A percentile compares a stretch with the other conserved stretches of the same genome.
Evolutionary conservation across 345 rosid genomes (phyloP).

Genomic region (Barbarea vulgaris): DNA sequence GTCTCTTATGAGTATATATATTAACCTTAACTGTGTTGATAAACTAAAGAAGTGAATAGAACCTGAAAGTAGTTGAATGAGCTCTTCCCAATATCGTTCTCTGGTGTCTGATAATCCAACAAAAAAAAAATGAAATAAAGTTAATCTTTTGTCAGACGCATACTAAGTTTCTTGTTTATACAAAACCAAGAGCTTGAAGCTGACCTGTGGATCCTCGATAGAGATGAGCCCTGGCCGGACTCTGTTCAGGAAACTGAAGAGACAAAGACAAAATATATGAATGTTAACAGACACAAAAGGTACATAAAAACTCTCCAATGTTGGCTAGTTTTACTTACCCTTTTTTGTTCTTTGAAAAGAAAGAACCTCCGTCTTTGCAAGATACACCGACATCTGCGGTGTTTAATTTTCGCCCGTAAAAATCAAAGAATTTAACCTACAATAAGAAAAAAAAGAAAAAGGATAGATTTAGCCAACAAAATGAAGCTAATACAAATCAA

Average conservation of each 20-base stretch:
- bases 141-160: constrained; percentile 11
- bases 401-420: constrained; percentile 85
- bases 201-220: constrained; percentile 96
- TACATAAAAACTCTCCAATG: not conserved
- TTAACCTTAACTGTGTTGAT: not conserved
- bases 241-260: constrained; percentile 59
- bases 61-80: constrained; percentile 98
- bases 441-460: constrained; percentile 33
- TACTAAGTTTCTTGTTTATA: not conserved
- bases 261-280: not conserved
- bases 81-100: constrained; percentile 87
- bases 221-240: constrained; percentile 75
- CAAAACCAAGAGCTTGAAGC: constrained; percentile 14
- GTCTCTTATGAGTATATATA: not conserved
- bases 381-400: constrained; percentile 84
- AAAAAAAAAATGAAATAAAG: not conserved
- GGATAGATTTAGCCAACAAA: constrained; percentile 20
- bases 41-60: constrained; percentile 16
- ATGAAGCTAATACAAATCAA: not conserved
- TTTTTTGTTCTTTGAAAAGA: constrained; percentile 67
- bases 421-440: constrained; percentile 85
- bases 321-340: constrained; percentile 54
- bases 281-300: not conserved
- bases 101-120: constrained; percentile 61
- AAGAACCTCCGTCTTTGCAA: constrained; percentile 66